These are phyloP conservation scores for Pseudohalonectria lignicola DNA, from an alignment of 2,329 filamentous ascomycete genomes.

Conservation along the genomic window DNA sequence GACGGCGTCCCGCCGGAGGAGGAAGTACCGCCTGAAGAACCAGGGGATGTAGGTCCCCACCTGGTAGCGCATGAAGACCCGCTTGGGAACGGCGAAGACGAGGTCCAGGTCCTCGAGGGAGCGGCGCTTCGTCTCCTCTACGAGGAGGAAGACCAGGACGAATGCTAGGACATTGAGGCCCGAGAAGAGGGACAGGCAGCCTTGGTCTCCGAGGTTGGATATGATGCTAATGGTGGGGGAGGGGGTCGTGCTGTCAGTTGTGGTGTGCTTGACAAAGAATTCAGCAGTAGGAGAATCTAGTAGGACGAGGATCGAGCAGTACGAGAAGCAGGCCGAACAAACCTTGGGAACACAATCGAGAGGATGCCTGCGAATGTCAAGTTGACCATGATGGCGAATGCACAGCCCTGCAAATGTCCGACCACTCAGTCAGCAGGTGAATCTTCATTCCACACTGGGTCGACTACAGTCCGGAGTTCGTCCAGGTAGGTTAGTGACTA, in stretches of 20 bases:
- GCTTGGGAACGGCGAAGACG: slow-evolving; percentile 48
- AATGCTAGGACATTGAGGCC: slow-evolving; percentile 34
- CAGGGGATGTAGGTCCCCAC: slow-evolving; percentile 43
- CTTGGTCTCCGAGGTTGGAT: slow-evolving; percentile 15
- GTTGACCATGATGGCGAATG: slow-evolving; percentile 35
- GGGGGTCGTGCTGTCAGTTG: no score
- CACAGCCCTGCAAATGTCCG: slow-evolving; percentile 30
- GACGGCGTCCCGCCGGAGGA: slow-evolving; percentile 29
- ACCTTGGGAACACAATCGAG: slow-evolving; percentile 27
- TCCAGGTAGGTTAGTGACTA: neutral
- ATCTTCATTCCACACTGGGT: no score
- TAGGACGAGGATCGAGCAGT: no score
- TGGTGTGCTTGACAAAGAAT: no score
- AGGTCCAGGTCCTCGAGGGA: slow-evolving; percentile 45
- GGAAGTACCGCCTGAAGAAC: slow-evolving; percentile 43
- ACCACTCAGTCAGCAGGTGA: no score
- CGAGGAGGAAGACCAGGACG: slow-evolving; percentile 30
- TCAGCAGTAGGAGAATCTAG: neutral
- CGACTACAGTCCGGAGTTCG: no score
- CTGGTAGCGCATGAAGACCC: slow-evolving; percentile 46
- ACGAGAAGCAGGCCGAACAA: slow-evolving; percentile 9
- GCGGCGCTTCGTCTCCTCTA: slow-evolving; percentile 43
- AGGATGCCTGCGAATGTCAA: slow-evolving; percentile 34
- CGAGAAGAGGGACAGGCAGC: slow-evolving; percentile 31
- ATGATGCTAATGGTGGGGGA: slow-evolving; percentile 9